A percentile compares a stretch with the other conserved stretches of the same genome.
Conservation (phyloP, 208 protist genomes). For the Leishmania tarentolae region DNA sequence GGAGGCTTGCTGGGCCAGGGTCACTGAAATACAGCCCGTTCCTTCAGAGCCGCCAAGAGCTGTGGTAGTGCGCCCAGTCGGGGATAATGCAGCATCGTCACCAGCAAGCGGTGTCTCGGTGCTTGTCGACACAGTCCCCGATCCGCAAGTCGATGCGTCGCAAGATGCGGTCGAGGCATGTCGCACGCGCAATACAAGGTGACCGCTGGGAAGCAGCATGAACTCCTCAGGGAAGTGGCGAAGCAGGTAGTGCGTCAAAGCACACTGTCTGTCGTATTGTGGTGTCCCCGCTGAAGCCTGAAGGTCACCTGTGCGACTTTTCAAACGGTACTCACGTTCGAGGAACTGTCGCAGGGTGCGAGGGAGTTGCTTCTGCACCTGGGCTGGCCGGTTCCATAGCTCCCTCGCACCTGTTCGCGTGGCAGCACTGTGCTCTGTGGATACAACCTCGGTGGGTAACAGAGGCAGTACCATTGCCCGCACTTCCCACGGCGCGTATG, state of each 20-base stretch:
- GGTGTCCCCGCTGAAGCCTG: not conserved
- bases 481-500: slow-evolving; percentile 69
- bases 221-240: slow-evolving; percentile 33
- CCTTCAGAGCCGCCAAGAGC: not conserved
- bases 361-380: slow-evolving; percentile 7
- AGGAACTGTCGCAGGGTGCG: slow-evolving; percentile 11
- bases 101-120: not conserved
- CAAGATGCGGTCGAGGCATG: not conserved
- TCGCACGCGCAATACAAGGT: slow-evolving; percentile 12
- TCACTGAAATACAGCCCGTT: not conserved
- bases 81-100: not conserved
- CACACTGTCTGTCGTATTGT: not conserved
- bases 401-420: not conserved
- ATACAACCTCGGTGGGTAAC: slow-evolving; percentile 21
- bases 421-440: not conserved
- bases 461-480: slow-evolving; percentile 50
- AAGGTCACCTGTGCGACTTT: not conserved
- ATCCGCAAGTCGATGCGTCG: not conserved
- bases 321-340: not conserved
- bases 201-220: slow-evolving; percentile 20
- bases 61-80: not conserved
- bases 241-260: slow-evolving; percentile 9
- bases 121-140: not conserved
- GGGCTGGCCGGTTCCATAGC: not conserved
- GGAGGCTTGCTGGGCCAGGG: not conserved